phyloP scores from a whole-genome alignment of 305 asterid species.

The Solanum aculeatissimum region DNA sequence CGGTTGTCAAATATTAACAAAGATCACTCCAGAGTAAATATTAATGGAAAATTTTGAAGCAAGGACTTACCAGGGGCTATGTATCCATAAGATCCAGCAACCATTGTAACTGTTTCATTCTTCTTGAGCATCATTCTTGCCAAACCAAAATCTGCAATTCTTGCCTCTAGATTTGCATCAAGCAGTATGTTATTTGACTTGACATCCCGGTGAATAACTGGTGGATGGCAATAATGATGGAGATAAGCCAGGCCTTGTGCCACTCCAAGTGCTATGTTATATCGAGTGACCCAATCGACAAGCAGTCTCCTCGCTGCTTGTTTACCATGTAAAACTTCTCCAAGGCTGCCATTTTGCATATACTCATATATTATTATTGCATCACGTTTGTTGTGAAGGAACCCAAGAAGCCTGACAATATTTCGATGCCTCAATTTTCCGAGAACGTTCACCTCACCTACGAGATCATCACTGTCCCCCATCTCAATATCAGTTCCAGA shows the following conservation, averaged over 20 bases:
- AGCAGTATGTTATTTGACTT: conserved; percentile 76
- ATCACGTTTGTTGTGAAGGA: conserved; percentile 63
- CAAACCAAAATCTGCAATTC: conserved; percentile 82
- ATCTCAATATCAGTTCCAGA: conserved; percentile 46
- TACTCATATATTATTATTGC: conserved; percentile 73
- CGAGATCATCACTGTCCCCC: conserved; percentile 54
- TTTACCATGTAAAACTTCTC: conserved; percentile 71
- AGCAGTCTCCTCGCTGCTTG: conserved; percentile 32
- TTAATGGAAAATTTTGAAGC: not conserved
- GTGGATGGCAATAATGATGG: conserved; percentile 78
- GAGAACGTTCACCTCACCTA: conserved; percentile 64
- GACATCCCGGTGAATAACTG: conserved; percentile 76
- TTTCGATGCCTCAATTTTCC: conserved; percentile 75
- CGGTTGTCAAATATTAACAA: not conserved
- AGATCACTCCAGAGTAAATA: not conserved
- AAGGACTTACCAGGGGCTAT: conserved; percentile 78
- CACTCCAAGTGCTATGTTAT: conserved; percentile 68
- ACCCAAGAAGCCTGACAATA: conserved; percentile 68
- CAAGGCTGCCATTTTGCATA: conserved; percentile 79
- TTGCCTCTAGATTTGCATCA: conserved; percentile 70
- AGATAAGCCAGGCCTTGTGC: conserved; percentile 87
- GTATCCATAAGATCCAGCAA: conserved; percentile 93
- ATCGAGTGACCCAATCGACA: conserved; percentile 85
- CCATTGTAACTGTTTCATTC: conserved; percentile 74
- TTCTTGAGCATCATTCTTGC: conserved; percentile 62